Percentiles rank a stretch among this genome's conserved stretches.
Evolutionary conservation across 2,329 filamentous ascomycete genomes (phyloP).

Genomic region (Botrytis sinoallii): DNA sequence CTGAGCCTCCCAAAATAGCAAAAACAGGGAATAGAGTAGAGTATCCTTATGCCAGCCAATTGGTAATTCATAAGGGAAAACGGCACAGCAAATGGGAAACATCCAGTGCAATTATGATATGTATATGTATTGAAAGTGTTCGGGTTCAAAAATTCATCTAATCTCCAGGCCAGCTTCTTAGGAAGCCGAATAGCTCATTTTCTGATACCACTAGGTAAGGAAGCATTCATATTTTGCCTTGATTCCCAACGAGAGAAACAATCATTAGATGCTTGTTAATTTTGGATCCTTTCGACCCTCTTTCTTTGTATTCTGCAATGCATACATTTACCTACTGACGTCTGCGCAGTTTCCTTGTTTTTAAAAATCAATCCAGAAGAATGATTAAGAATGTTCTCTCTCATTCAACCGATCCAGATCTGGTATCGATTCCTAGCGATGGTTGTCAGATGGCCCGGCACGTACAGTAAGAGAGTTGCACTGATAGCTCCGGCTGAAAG

Average conservation of each 20-base stretch:
- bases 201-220: background rate
- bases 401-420: background rate
- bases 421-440: background rate
- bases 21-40: background rate
- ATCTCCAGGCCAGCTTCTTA: background rate
- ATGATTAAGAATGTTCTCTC: background rate
- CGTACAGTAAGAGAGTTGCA: background rate
- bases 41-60: background rate
- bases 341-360: background rate
- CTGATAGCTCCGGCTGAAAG: background rate
- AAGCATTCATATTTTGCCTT: background rate
- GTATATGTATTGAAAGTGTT: background rate
- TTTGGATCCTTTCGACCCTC: background rate
- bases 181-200: background rate
- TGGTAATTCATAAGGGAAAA: background rate
- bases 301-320: background rate
- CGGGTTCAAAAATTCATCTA: background rate
- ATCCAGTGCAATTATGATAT: background rate
- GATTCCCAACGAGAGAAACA: background rate
- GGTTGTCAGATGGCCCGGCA: background rate
- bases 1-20: background rate
- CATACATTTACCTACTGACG: background rate
- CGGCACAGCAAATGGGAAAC: background rate
- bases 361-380: background rate
- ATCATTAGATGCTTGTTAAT: background rate